These are phyloP conservation scores for Hemisphaericaspora subhashii DNA, from an alignment of 1,139 yeast genomes.

Conservation along the genomic window DNA sequence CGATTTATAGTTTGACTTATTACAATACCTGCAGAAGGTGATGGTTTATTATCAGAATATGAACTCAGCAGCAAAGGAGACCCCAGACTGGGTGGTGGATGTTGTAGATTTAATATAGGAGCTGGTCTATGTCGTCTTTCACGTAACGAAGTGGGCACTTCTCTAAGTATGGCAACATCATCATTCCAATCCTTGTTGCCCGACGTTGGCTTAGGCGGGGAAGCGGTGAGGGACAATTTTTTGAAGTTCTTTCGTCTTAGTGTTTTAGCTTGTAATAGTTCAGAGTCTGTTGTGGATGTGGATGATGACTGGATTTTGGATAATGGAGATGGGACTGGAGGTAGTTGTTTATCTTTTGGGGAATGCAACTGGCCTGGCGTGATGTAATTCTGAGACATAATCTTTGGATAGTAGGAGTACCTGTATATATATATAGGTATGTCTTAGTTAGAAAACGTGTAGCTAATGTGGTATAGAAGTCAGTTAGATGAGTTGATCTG, in stretches of 20 bases:
- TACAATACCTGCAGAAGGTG: conserved; percentile 9
- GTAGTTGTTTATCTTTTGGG: conserved; percentile 37
- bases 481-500: no score
- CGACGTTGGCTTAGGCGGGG: conserved; percentile 9
- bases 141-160: conserved; percentile 15
- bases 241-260: conserved; percentile 74
- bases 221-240: conserved; percentile 54
- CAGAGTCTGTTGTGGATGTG: conserved; percentile 13
- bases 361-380: conserved; percentile 28
- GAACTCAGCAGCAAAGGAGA: no score
- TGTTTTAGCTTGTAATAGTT: conserved; percentile 52
- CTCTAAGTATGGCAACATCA: conserved; percentile 11
- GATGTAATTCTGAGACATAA: conserved; percentile 18
- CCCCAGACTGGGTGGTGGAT: conserved; percentile 8
- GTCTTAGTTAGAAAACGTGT: no score
- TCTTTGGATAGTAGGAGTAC: not conserved
- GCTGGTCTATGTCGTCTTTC: conserved; percentile 23
- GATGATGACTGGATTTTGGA: conserved; percentile 3
- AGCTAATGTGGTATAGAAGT: no score
- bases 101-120: conserved; percentile 24
- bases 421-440: no score
- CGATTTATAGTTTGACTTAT: conserved; percentile 12
- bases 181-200: conserved; percentile 7
- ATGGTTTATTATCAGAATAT: conserved; percentile 6
- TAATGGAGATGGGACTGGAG: conserved; percentile 34